Conservation (phyloP, 176 grass and related monocot species). For the Avena eriantha region DNA sequence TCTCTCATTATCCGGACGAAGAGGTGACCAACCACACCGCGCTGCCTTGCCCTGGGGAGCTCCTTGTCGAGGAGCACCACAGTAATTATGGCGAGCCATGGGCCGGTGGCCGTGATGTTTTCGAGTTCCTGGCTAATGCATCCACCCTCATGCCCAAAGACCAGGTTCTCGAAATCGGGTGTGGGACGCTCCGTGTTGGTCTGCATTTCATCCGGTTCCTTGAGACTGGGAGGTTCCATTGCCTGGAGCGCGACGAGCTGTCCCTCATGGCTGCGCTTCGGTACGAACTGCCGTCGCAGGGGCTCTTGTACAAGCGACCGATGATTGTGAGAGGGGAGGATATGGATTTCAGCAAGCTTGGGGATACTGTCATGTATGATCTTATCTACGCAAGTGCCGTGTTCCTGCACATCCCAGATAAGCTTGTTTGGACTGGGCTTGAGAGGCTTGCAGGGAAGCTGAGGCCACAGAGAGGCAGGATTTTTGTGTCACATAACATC, state of each 20-base stretch:
- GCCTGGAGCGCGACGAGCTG: constrained; percentile 87
- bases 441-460: constrained; percentile 73
- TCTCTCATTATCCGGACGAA: constrained; percentile 71
- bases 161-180: constrained; percentile 84
- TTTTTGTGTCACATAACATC: constrained; percentile 95
- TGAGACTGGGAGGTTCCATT: constrained; percentile 73
- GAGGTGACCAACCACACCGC: constrained; percentile 69
- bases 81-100: constrained; percentile 96
- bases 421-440: constrained; percentile 86
- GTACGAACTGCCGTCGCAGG: constrained; percentile 82
- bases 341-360: constrained; percentile 89
- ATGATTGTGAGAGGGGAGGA: constrained; percentile 76
- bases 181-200: constrained; percentile 89
- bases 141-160: constrained; percentile 54
- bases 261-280: constrained; percentile 84
- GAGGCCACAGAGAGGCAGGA: constrained; percentile 72
- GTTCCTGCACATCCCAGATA: constrained; percentile 81
- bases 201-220: constrained; percentile 93
- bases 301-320: constrained; percentile 83
- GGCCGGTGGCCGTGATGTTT: constrained; percentile 85
- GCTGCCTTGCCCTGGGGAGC: constrained; percentile 71
- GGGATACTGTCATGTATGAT: constrained; percentile 77
- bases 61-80: constrained; percentile 97
- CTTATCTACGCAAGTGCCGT: constrained; percentile 92
- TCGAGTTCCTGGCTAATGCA: constrained; percentile 79